Percentiles rank a stretch among this genome's conserved stretches.
Evolutionary conservation across 192 early-diverging fungal genomes (phyloP).

Genomic region (Kickxella alabastrina): DNA sequence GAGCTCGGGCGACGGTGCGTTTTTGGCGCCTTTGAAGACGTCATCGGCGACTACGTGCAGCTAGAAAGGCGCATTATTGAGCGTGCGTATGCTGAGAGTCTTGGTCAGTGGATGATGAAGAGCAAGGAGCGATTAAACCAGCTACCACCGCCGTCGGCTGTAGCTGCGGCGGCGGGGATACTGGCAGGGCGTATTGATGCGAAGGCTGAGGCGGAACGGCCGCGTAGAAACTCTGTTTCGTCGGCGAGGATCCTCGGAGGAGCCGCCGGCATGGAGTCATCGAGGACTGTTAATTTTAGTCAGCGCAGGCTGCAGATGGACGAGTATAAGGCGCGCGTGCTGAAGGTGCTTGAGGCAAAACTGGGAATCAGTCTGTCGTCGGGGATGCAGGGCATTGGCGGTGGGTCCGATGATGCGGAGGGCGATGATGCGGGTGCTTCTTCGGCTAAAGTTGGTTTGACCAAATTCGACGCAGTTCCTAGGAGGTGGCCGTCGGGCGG

Average conservation of each 20-base stretch:
- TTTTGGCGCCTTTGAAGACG: slow-evolving; percentile 34
- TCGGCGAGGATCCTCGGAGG: no score
- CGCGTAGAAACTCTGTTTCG: background rate
- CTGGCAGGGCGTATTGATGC: background rate
- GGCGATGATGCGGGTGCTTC: background rate
- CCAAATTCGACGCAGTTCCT: background rate
- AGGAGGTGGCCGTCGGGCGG: background rate
- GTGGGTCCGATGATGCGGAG: background rate
- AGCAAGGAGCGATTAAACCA: no score
- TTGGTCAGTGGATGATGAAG: slow-evolving; percentile 21
- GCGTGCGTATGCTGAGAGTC: slow-evolving; percentile 22
- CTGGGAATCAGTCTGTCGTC: slow-evolving; percentile 20
- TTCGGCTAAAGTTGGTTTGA: background rate
- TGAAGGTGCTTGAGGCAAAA: slow-evolving; percentile 20
- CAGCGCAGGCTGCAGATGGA: slow-evolving; percentile 42
- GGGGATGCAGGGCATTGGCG: background rate
- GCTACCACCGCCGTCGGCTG: no score
- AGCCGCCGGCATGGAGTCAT: slow-evolving; percentile 6
- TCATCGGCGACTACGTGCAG: slow-evolving; percentile 36
- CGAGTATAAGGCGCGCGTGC: slow-evolving; percentile 34
- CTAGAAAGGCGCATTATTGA: slow-evolving; percentile 39
- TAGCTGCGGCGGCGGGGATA: no score
- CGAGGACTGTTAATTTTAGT: slow-evolving; percentile 20
- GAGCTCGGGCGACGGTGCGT: slow-evolving; percentile 35
- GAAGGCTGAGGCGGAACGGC: background rate